These are phyloP conservation scores for Botryobasidium botryosum DNA, from an alignment of 768 basidiomycete genomes.

Conservation along the genomic window DNA sequence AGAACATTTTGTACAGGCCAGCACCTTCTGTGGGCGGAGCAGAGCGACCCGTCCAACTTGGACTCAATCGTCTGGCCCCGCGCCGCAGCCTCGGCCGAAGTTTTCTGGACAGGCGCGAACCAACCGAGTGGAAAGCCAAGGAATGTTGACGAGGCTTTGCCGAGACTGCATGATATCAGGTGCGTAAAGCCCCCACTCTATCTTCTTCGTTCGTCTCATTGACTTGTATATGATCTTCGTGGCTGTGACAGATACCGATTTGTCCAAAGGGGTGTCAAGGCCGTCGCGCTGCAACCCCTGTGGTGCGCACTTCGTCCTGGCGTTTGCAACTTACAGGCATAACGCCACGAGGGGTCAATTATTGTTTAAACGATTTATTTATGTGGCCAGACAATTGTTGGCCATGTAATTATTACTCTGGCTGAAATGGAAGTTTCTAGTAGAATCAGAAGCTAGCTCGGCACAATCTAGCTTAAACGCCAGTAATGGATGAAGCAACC, in stretches of 20 bases:
- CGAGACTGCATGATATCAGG: slow-evolving; percentile 45
- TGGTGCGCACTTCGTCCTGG: slow-evolving; percentile 56
- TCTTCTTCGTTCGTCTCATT: neutral
- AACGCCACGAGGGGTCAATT: no score
- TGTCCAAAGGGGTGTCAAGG: slow-evolving; percentile 40
- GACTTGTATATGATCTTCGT: no score
- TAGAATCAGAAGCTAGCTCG: no score
- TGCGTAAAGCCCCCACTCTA: neutral
- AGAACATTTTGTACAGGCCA: no score
- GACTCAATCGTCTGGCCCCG: slow-evolving; percentile 59
- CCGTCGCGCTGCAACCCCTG: slow-evolving; percentile 46
- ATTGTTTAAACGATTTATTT: no score
- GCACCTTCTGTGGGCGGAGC: slow-evolving; percentile 59
- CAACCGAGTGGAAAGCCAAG: slow-evolving; percentile 21
- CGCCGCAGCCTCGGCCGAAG: slow-evolving; percentile 51
- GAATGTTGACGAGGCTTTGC: slow-evolving; percentile 32
- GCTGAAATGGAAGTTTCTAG: no score
- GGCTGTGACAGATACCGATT: slow-evolving; percentile 36
- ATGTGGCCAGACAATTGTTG: no score
- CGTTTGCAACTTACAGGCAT: slow-evolving; percentile 29
- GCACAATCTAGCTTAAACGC: no score
- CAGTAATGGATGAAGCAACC: no score
- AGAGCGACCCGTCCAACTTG: slow-evolving; percentile 48
- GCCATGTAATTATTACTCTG: no score
- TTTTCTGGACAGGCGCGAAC: slow-evolving; percentile 50